These are phyloP conservation scores for Eucalyptus lansdowneana DNA, from an alignment of 345 rosid genomes.

Conservation along the genomic window DNA sequence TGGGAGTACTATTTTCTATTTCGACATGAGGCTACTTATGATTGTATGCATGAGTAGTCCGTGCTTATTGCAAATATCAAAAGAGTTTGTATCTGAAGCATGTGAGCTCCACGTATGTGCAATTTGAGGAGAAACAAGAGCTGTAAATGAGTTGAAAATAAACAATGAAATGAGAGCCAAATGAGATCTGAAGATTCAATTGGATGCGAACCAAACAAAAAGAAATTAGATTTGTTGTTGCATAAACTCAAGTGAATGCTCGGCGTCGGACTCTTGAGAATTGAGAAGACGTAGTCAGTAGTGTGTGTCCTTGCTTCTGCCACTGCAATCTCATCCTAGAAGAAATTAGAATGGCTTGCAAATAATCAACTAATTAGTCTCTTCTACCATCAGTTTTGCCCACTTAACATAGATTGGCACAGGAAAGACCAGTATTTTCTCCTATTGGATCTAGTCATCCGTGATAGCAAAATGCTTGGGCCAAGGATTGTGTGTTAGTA, in stretches of 20 bases:
- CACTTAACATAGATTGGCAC: no score
- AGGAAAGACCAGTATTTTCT: not conserved
- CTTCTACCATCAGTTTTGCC: no score
- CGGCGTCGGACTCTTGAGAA: no score
- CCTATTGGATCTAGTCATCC: not conserved
- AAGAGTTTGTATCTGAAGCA: accelerated
- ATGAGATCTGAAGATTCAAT: not conserved
- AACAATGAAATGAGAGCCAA: not conserved
- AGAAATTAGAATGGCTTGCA: no score
- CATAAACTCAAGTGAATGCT: no score
- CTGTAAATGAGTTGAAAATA: not conserved
- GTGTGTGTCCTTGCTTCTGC: no score
- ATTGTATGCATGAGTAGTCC: not conserved
- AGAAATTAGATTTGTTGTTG: no score
- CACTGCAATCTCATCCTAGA: no score
- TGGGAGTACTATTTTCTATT: not conserved
- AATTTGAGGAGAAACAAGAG: accelerated
- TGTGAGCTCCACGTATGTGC: accelerated
- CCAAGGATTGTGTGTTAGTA: not conserved
- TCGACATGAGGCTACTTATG: not conserved
- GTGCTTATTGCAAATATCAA: not conserved
- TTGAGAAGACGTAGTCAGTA: no score
- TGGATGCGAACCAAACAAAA: no score
- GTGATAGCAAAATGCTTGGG: no score
- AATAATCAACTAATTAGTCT: no score